Evolutionary conservation across 2,329 filamentous ascomycete genomes (phyloP), one percentile per base, ranked within the genome.

Genomic region (Dactylonectria macrodidyma): DNA sequence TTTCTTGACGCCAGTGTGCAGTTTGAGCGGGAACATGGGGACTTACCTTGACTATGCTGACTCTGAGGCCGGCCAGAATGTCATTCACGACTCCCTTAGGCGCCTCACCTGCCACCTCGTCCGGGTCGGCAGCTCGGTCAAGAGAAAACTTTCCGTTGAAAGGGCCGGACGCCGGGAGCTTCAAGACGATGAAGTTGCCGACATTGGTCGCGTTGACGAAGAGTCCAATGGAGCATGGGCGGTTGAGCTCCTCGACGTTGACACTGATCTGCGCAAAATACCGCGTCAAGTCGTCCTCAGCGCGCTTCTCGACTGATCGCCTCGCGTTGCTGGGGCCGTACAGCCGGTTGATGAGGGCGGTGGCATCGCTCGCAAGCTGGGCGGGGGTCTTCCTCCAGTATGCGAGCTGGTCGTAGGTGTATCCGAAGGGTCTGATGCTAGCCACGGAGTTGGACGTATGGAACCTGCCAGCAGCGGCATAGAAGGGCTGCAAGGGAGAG

Each of bases 111-210:
- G 73, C 41, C 90, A 91, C 0, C 89, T 91, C 4, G 5, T 26
- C 14, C 3, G 63, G 63, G 75, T 92, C 91, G 79, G 95, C 92
- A 8, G 92, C 93, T 72, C 91, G 90, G 66, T 83, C 81, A 46
- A 86, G 80, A 56, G 85, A 80, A 38, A 83, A 75, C 26, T 74
- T 75, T 26, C 77, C 81, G 62, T 80, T 68, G 10, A 79, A 55
- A n/a, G 67, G 73, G 51, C 81, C 82, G 8, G 63, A 66, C 2
- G 69, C 65, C 33, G 81, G 82, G 67, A 80, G 79, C 64, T 70
- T 74, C 77, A 83, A 78, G 46, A 84, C 73, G 0, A 80, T 78
- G 50, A 82, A 71, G 59, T 75, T 79, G n/a, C 80, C 81, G 12
- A 79, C 80, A 9, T 68, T 67, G 51, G 77, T 73, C 36, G 75